These are phyloP conservation scores for Chrysophaeum taylorii DNA, from an alignment of 352 stramenopile genomes.

Conservation along the genomic window DNA sequence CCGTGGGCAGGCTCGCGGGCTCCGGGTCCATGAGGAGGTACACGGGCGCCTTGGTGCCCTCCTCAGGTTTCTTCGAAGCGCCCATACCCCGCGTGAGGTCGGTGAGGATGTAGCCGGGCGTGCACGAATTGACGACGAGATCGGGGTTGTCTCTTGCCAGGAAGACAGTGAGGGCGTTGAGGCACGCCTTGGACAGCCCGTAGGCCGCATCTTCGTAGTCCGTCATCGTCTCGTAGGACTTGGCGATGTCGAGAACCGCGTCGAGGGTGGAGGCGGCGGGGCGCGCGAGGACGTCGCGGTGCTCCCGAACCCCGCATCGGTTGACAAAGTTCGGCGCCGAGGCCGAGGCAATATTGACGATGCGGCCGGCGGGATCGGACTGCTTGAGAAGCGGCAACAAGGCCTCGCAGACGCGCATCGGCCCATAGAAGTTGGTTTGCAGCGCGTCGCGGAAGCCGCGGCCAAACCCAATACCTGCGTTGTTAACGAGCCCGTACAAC, in stretches of 20 bases:
- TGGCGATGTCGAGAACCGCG: neutral
- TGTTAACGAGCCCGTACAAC: conserved; percentile 25
- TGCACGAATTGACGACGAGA: conserved; percentile 18
- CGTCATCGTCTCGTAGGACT: neutral
- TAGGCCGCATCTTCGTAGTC: neutral
- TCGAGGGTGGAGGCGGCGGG: neutral
- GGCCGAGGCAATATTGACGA: conserved; percentile 18
- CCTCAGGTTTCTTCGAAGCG: neutral
- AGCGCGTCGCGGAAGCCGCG: conserved; percentile 18
- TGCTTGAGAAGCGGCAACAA: neutral
- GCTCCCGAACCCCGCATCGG: neutral
- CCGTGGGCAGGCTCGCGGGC: neutral
- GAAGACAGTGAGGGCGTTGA: conserved; percentile 18
- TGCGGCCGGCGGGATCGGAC: conserved; percentile 8
- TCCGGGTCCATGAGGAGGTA: conserved; percentile 12
- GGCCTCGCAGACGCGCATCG: conserved; percentile 15
- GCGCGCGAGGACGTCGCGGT: neutral
- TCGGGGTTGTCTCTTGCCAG: neutral
- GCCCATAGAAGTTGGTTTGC: conserved; percentile 20
- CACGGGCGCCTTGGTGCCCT: conserved; percentile 15
- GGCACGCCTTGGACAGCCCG: conserved; percentile 14
- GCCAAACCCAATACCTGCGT: conserved; percentile 25
- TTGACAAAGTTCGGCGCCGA: conserved; percentile 11
- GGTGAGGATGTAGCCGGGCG: conserved; percentile 17
- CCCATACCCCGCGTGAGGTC: conserved; percentile 1